Conservation (phyloP, 331 rosid genomes). For the Rhamnella rubrinervis region DNA sequence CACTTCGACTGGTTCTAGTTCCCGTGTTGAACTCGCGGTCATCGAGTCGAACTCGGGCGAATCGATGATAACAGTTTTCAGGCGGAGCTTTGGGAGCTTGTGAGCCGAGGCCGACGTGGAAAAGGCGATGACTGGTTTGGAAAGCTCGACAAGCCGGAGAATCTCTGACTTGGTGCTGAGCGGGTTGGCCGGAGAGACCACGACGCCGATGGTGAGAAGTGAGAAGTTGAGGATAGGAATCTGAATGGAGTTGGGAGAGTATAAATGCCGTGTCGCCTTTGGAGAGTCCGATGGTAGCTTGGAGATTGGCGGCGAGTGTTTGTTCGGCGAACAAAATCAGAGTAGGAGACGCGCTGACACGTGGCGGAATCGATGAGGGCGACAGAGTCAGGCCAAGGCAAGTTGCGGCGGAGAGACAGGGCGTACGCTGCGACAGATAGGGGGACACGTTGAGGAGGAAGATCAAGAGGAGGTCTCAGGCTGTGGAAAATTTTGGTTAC, state of each 20-base stretch:
- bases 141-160: conserved; percentile 23
- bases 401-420: conserved; percentile 34
- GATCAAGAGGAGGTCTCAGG: conserved; percentile 28
- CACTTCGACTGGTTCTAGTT: conserved; percentile 15
- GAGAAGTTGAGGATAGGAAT: conserved; percentile 57
- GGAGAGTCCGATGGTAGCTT: conserved; percentile 29
- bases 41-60: conserved; percentile 55
- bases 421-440: conserved; percentile 33
- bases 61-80: conserved; percentile 30
- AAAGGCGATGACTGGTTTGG: conserved; percentile 40
- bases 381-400: conserved; percentile 29
- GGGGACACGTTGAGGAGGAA: conserved; percentile 33
- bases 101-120: conserved; percentile 27
- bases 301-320: conserved; percentile 40
- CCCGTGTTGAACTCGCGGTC: background rate
- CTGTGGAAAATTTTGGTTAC: conserved; percentile 44
- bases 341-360: conserved; percentile 26
- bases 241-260: conserved; percentile 31
- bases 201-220: conserved; percentile 44
- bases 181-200: conserved; percentile 53
- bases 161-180: conserved; percentile 37
- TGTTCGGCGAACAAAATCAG: conserved; percentile 24
- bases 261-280: conserved; percentile 44
- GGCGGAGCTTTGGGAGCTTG: conserved; percentile 4
- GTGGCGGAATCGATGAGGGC: conserved; percentile 37